phyloP scores from a whole-genome alignment of 768 basidiomycete genomes.

The Naganishia randhawae region DNA sequence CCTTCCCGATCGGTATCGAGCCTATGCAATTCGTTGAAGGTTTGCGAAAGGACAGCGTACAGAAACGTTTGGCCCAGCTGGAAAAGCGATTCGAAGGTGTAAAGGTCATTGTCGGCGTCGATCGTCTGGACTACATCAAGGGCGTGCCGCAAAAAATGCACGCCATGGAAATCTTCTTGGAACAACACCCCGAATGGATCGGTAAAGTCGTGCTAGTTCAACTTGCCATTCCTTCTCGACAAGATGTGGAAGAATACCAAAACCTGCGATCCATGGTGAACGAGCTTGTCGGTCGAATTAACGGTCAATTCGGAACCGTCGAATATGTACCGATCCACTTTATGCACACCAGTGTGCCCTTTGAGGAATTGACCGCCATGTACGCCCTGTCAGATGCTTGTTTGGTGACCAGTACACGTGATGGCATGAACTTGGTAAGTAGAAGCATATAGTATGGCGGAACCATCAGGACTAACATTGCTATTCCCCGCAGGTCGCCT shows the following conservation, averaged over 20 bases:
- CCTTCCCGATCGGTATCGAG: slow-evolving; percentile 98
- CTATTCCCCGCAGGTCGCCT: slow-evolving; percentile 61
- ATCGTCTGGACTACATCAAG: slow-evolving; percentile 99
- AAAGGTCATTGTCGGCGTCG: slow-evolving; percentile 97
- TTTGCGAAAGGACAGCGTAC: slow-evolving; percentile 72
- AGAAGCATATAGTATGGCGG: slow-evolving; percentile 53
- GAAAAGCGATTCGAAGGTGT: slow-evolving; percentile 88
- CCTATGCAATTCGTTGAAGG: slow-evolving; percentile 86
- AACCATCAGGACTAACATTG: background rate
- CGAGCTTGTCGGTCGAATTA: slow-evolving; percentile 96
- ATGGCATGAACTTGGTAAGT: slow-evolving; percentile 89
- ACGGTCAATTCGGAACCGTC: slow-evolving; percentile 96
- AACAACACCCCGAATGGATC: slow-evolving; percentile 98
- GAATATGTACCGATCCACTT: slow-evolving; percentile 99
- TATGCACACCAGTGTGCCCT: slow-evolving; percentile 90
- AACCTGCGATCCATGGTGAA: slow-evolving; percentile 92
- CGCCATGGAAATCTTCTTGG: slow-evolving; percentile 90
- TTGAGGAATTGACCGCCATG: slow-evolving; percentile 95
- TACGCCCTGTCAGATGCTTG: slow-evolving; percentile 97
- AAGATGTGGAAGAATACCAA: slow-evolving; percentile 99
- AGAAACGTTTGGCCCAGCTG: slow-evolving; percentile 71
- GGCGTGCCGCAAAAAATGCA: slow-evolving; percentile 98
- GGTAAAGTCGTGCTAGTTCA: slow-evolving; percentile 97
- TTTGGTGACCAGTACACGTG: slow-evolving; percentile 86
- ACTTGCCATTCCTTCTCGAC: slow-evolving; percentile 92